Conservation (phyloP, 164 flowering plant species). For the Berberis thunbergii region DNA sequence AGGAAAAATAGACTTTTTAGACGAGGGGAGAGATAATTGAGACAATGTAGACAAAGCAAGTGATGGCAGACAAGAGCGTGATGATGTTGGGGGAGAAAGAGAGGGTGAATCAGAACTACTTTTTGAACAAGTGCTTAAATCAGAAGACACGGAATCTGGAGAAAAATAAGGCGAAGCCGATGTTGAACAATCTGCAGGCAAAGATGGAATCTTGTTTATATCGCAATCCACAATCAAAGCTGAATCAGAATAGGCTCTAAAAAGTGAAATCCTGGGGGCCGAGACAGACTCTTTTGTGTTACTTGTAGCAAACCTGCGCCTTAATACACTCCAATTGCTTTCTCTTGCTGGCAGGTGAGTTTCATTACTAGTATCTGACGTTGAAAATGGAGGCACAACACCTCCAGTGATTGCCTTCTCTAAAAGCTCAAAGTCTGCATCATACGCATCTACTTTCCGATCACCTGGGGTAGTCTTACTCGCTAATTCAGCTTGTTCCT, state of each 20-base stretch:
- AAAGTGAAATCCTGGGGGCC: slow-evolving; percentile 31
- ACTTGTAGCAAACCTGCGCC: slow-evolving; percentile 57
- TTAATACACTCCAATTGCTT: slow-evolving; percentile 65
- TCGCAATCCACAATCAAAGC: slow-evolving; percentile 28
- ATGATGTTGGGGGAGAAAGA: slow-evolving; percentile 32
- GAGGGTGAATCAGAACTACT: slow-evolving; percentile 41
- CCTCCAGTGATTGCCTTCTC: slow-evolving; percentile 60
- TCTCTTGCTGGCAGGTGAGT: slow-evolving; percentile 72
- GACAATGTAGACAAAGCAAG: slow-evolving; percentile 34
- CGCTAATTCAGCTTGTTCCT: slow-evolving; percentile 12
- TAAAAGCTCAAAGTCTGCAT: slow-evolving; percentile 67
- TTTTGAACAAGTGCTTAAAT: slow-evolving; percentile 41
- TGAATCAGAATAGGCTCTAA: slow-evolving; percentile 60
- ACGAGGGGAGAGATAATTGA: slow-evolving; percentile 20
- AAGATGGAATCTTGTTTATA: slow-evolving; percentile 18
- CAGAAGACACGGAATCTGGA: slow-evolving; percentile 58
- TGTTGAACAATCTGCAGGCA: slow-evolving; percentile 21
- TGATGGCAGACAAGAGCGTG: slow-evolving; percentile 25
- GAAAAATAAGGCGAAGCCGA: slow-evolving; percentile 53
- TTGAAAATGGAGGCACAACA: slow-evolving; percentile 60
- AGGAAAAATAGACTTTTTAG: slow-evolving; percentile 21
- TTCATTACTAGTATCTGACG: slow-evolving; percentile 58
- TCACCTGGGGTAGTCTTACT: slow-evolving; percentile 33
- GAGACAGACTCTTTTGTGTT: slow-evolving; percentile 57
- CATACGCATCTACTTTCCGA: slow-evolving; percentile 47